Evolutionary conservation across 495 filamentous ascomycete genomes (phyloP), one percentile per base, ranked within the genome.

Genomic region (Filosporella fistucella): DNA sequence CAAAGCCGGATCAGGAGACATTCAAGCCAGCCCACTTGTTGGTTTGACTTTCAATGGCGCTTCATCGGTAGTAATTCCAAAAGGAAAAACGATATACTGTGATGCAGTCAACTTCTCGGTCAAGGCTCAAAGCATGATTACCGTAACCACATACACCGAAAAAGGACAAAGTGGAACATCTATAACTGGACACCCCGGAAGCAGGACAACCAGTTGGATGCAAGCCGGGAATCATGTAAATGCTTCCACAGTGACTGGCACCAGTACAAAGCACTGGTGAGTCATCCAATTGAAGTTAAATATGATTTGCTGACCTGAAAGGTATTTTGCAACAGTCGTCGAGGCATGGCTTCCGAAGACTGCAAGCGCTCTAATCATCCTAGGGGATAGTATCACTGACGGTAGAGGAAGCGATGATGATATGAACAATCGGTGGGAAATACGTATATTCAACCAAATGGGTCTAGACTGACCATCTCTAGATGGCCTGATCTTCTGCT

Each of bases 361-460:
- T 23, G 61, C 64, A 4, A 50, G 61, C n/a, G 70, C 71, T 9
- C 71, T 85, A 21, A 69, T 72, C 1, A 76, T 88, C 25, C 66
- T 88, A 4, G 83, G 84, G 2, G 84, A 89, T 56, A 83, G 78
- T 52, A 86, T 89, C 52, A 87, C 84, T 3, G 85, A 88, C 55
- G 85, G 84, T 0, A 70, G 80, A 5, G 76, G 80, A 20, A 84
- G 80, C 59, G 74, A 66, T 25, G 77, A 80, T 29, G 77, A 89
- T 55, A 62, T 54, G 7, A 85, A 89, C 51, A 76, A 83, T 49
- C 77, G 82, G 74, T 82, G 65, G 39, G 57, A 14, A n/a, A n/a
- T n/a, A n/a, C n/a, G n/a, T n/a, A n/a, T n/a, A n/a, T n/a, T n/a
- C n/a, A n/a, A n/a, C n/a, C n/a, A n/a, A n/a, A n/a, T n/a, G 14